Evolutionary conservation across 192 early-diverging fungal genomes (phyloP).

Genomic region (Rhizophagus clarus): DNA sequence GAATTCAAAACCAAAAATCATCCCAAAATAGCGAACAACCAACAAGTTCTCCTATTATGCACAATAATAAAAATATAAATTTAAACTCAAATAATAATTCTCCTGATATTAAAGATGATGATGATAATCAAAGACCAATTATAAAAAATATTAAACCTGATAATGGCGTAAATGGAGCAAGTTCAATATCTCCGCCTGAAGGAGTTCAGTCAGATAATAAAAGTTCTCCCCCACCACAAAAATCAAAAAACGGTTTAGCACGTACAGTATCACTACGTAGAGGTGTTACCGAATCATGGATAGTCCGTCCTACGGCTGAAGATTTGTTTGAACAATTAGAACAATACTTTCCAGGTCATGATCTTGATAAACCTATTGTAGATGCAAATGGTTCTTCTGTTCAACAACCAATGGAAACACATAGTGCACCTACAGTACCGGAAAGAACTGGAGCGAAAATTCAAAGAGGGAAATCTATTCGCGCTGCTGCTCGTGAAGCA

Average conservation of each 20-base stretch:
- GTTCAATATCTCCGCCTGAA: not conserved
- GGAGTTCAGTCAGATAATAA: not conserved
- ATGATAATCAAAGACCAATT: not conserved
- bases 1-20: not conserved
- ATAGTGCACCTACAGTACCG: slow-evolving; percentile 35
- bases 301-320: slow-evolving; percentile 65
- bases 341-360: slow-evolving; percentile 74
- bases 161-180: not conserved
- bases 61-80: not conserved
- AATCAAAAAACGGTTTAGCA: not conserved
- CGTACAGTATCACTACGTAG: slow-evolving; percentile 23
- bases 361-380: slow-evolving; percentile 72
- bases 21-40: not conserved
- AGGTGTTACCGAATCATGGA: slow-evolving; percentile 49
- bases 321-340: slow-evolving; percentile 69
- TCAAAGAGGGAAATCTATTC: slow-evolving; percentile 53
- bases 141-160: not conserved
- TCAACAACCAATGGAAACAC: not conserved
- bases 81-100: not conserved
- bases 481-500: slow-evolving; percentile 53
- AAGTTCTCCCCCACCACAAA: not conserved
- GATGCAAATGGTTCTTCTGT: slow-evolving; percentile 37
- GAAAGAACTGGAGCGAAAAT: slow-evolving; percentile 27
- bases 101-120: not conserved
- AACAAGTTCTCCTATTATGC: not conserved